Percentiles rank a stretch among this genome's conserved stretches.
These are phyloP conservation scores for Kwoniella shandongensis DNA, from an alignment of 768 basidiomycete genomes.

Conservation along the genomic window DNA sequence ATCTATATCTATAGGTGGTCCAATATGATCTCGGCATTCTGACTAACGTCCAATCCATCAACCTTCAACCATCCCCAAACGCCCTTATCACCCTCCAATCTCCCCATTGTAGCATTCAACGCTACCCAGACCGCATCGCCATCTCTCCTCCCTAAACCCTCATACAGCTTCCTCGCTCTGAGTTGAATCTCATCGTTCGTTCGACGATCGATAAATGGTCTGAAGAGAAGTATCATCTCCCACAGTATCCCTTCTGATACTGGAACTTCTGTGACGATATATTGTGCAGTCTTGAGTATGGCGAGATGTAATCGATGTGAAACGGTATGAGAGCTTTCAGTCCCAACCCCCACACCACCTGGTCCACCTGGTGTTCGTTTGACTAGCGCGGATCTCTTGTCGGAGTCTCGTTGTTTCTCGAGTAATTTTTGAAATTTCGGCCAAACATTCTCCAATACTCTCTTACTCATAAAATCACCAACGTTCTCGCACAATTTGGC, in stretches of 20 bases:
- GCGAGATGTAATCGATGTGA: constrained; percentile 79
- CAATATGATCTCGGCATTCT: constrained; percentile 26
- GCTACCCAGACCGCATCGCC: constrained; percentile 82
- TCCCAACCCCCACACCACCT: constrained; percentile 52
- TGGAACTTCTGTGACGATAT: constrained; percentile 65
- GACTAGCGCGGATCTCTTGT: constrained; percentile 67
- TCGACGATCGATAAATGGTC: constrained; percentile 69
- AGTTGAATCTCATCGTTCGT: constrained; percentile 74
- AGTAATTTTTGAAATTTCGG: constrained; percentile 72
- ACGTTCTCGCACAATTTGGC: constrained; percentile 67
- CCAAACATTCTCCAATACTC: constrained; percentile 92
- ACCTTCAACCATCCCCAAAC: constrained; percentile 36
- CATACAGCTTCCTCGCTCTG: constrained; percentile 67
- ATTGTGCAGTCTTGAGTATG: constrained; percentile 70
- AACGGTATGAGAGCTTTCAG: constrained; percentile 72
- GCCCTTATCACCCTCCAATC: constrained; percentile 17
- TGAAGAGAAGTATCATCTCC: constrained; percentile 73
- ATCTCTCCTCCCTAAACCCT: constrained; percentile 63
- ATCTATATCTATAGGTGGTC: not conserved
- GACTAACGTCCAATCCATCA: constrained; percentile 28
- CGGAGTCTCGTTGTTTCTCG: constrained; percentile 62
- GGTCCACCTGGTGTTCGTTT: constrained; percentile 60
- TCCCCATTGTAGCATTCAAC: constrained; percentile 54
- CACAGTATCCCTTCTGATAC: constrained; percentile 71
- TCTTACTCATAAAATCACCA: constrained; percentile 79